Evolutionary conservation across 2,329 filamentous ascomycete species (phyloP).

Genomic region (Pyrenochaeta sp.): DNA sequence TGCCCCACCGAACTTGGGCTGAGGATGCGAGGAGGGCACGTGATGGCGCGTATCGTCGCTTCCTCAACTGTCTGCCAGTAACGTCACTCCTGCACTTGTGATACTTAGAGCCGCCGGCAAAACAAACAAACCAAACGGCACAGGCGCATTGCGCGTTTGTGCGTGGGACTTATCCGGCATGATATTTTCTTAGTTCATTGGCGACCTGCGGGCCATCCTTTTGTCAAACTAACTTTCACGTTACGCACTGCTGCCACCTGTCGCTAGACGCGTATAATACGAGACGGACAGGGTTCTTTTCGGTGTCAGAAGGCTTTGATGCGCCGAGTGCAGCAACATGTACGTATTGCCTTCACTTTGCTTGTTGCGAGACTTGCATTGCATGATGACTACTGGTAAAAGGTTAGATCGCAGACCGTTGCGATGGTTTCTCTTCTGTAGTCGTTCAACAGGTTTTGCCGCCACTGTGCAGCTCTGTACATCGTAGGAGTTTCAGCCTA

Average conservation of each 20-base stretch:
- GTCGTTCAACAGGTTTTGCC: not conserved
- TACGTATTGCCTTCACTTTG: slow-evolving; percentile 6
- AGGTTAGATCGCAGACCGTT: slow-evolving; percentile 39
- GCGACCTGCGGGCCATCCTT: not conserved
- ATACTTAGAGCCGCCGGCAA: no score
- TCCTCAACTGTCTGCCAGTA: not conserved
- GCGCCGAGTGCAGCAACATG: not conserved
- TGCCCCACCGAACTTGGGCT: slow-evolving; percentile 18
- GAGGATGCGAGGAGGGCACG: slow-evolving; percentile 10
- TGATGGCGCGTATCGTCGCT: slow-evolving; percentile 19
- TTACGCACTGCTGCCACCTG: no score
- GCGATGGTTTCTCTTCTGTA: slow-evolving; percentile 32
- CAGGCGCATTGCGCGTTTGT: no score
- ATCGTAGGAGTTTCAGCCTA: slow-evolving; percentile 7
- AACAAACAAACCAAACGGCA: no score
- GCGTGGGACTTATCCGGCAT: no score
- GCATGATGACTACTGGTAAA: slow-evolving; percentile 45
- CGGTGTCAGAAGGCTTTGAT: no score
- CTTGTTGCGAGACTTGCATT: not conserved
- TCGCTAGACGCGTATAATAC: no score
- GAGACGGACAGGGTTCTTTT: no score
- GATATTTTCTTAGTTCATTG: no score
- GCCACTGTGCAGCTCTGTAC: slow-evolving; percentile 1
- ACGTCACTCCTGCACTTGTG: no score
- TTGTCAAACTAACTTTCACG: no score